Base-by-base conservation (phyloP, 768 basidiomycete genomes). In the Suillus variegatus region DNA sequence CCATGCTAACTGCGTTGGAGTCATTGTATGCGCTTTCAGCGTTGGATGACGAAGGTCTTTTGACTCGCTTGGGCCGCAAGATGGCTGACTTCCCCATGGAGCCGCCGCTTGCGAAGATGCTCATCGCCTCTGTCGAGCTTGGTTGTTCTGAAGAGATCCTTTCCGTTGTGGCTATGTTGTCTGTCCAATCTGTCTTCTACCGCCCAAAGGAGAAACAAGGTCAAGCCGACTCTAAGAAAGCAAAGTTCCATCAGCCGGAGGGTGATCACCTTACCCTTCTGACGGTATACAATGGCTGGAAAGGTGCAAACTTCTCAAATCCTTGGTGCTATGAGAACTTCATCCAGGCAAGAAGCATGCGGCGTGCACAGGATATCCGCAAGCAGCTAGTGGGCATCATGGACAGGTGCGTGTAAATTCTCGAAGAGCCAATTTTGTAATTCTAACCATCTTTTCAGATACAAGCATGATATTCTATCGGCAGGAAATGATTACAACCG, bases 41-140 rank as follows among this genome's bases (percentile, higher is more conserved):
- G 4, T 82, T 99, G 38, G 97, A 99, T 69, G 95, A 99, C 68
- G 97, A 99, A 80, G 97, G 97, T 6, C 81, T 99, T 7, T 80
- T 99, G 72, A 99, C 97, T 2, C 87, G 94, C 35, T 81, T 99
- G 10, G 97, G 97, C 2, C 86, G 97, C 64, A 99, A 99, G 80
- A 99, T 99, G 97, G 97, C 97, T 1, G 97, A 99, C 76, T 98
- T 99, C 80, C 97, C 97, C 14, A 94, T 99, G 90, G 96, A 99
- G 65, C 97, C 97, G 6, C 88, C 94, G 0, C 78, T 95, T 54
- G 95, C 97, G 4, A 99, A 99, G 80, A 99, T 97, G 96, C 79
- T 99, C 57, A 99, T 99, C 74, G 94, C 95, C 5, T 97, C 95
- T 1, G 96, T 98, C 13, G 97, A 99, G 72, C 85, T 97, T 61